A percentile compares a stretch with the other conserved stretches of the same genome.
Evolutionary conservation across 2,329 filamentous ascomycete genomes (phyloP).

Genomic region (Esteya vermicola): DNA sequence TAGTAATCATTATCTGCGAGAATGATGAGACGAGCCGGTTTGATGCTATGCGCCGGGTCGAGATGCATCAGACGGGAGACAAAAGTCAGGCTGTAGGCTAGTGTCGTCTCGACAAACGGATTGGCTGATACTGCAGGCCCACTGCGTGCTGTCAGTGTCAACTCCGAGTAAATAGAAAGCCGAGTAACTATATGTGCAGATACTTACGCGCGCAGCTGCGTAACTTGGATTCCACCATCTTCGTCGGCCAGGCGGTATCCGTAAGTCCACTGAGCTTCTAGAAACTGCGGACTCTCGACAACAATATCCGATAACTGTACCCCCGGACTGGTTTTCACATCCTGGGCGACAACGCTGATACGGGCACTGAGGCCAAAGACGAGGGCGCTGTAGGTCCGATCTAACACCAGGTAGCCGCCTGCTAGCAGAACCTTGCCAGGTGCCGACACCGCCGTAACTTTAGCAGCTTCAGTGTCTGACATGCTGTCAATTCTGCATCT

Average conservation of each 20-base stretch:
- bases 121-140: conserved; percentile 41
- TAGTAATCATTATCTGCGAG: conserved; percentile 96
- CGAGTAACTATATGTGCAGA: not conserved
- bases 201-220: conserved; percentile 64
- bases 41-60: conserved; percentile 34
- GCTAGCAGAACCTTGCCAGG: conserved; percentile 93
- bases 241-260: conserved; percentile 56
- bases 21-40: conserved; percentile 64
- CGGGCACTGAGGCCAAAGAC: conserved; percentile 54
- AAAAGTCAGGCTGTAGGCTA: conserved; percentile 80
- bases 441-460: conserved; percentile 57
- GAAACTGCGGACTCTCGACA: conserved; percentile 85
- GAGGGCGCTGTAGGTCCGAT: conserved; percentile 68
- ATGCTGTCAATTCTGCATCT: no score
- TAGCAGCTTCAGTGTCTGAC: no score
- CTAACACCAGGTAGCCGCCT: conserved; percentile 88
- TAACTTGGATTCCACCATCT: conserved; percentile 67
- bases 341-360: conserved; percentile 48
- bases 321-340: conserved; percentile 44
- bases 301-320: conserved; percentile 59
- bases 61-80: conserved; percentile 33
- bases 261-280: conserved; percentile 78
- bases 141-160: conserved; percentile 16
- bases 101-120: conserved; percentile 81
- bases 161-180: not conserved